These are phyloP conservation scores for Kodamaea suecica DNA, from an alignment of 1,139 yeast species.

Conservation along the genomic window DNA sequence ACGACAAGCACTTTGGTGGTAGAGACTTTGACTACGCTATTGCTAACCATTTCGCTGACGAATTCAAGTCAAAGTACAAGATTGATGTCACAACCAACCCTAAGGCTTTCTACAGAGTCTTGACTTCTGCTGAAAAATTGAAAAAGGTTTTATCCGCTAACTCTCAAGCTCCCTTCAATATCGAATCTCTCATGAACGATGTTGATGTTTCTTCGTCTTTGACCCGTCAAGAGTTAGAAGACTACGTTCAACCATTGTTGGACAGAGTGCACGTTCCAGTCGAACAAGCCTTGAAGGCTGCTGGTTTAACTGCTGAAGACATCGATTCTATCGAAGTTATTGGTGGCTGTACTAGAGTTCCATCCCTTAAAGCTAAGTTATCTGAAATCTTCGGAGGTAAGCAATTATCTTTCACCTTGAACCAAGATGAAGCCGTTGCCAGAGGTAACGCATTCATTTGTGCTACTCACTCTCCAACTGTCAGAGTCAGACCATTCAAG, in stretches of 20 bases:
- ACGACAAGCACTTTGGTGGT: constrained; percentile 97
- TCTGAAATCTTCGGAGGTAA: constrained; percentile 82
- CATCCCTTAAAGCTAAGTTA: constrained; percentile 80
- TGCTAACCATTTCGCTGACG: constrained; percentile 91
- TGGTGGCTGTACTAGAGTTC: constrained; percentile 99
- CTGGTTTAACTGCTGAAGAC: constrained; percentile 68
- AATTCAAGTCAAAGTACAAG: constrained; percentile 87
- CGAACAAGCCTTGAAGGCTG: constrained; percentile 75
- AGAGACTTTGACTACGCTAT: constrained; percentile 93
- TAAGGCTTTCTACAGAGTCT: constrained; percentile 91
- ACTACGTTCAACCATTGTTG: constrained; percentile 77
- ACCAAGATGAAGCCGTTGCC: constrained; percentile 99
- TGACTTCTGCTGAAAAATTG: constrained; percentile 86
- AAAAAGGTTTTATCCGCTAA: constrained; percentile 97
- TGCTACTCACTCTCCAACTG: constrained; percentile 98
- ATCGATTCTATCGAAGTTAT: constrained; percentile 89
- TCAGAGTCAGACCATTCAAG: constrained; percentile 98
- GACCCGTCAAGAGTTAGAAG: constrained; percentile 91
- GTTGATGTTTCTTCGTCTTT: constrained; percentile 90
- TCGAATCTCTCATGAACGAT: constrained; percentile 96
- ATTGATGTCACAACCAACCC: constrained; percentile 87
- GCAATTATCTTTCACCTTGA: constrained; percentile 88
- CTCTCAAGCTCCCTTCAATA: constrained; percentile 89
- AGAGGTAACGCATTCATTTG: constrained; percentile 99
- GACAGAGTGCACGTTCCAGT: constrained; percentile 74